Base-by-base conservation (phyloP, 345 rosid genomes). In the Ricinus communis region DNA sequence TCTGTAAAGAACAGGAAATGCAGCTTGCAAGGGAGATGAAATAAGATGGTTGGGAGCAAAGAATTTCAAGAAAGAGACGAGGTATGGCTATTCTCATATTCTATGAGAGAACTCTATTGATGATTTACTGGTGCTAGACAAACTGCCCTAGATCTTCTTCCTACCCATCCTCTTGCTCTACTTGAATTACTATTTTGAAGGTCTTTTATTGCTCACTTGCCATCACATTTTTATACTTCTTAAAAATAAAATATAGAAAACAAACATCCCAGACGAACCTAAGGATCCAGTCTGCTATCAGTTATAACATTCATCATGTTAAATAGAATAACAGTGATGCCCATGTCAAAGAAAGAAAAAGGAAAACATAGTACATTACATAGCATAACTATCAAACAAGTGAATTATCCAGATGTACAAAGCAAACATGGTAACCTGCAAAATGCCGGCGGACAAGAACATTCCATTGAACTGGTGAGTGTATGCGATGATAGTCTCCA, bases 381-480 rank as follows among this genome's bases (percentile, higher is more conserved):
- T n/a, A n/a, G n/a, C n/a, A n/a, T n/a, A n/a, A n/a, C n/a, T n/a
- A n/a, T n/a, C n/a, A n/a, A n/a, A n/a, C n/a, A n/a, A n/a, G n/a
- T 8, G 41, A 36, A 60, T 14, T 7, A 15, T 12, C 22, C 5
- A n/a, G 36, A 10, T 22, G 16, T 10, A 8, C 31, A 28, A 38
- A 24, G 55, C 5, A 14, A 25, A 36, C 3, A 14, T 66, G 68
- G 47, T 71, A 73, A 95, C 99, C 99, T 76, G 99, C 77, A 85
- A 95, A 95, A 74, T 92, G 99, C 11, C 97, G 87, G 66, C 96
- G 93, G 75, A 76, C 85, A 76, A 85, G 83, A 74, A 89, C 80
- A 81, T 85, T 90, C 99, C 99, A 95, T 78, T 90, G 88, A 79
- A 70, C 89, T 5, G 99, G 97, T 65, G 99, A 90, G 84, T 95